phyloP scores from a whole-genome alignment of 1,284 basidiomycete species.

The Waitea zeae region DNA sequence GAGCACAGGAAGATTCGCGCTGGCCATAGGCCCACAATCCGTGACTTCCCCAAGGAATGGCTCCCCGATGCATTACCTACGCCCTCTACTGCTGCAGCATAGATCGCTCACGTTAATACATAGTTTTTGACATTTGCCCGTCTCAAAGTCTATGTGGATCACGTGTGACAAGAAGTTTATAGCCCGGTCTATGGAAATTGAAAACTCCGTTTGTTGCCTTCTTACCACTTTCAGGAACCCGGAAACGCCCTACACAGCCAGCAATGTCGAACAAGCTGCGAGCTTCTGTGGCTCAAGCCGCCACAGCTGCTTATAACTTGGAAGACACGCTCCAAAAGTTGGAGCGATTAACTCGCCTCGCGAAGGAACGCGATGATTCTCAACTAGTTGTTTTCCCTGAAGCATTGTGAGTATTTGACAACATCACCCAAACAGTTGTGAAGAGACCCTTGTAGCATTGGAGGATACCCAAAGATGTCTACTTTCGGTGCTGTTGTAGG shows the following conservation, averaged over 20 bases:
- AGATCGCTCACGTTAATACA: no score
- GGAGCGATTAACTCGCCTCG: constrained; percentile 27
- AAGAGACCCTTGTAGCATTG: no score
- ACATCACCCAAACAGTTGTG: no score
- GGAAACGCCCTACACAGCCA: no score
- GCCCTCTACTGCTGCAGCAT: not conserved
- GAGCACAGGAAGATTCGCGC: constrained; percentile 43
- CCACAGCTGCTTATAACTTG: constrained; percentile 34
- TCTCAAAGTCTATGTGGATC: no score
- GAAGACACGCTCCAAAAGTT: constrained; percentile 38
- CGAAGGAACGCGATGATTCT: constrained; percentile 29
- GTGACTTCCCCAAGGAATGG: constrained; percentile 75
- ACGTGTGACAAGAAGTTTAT: no score
- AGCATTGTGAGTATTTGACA: constrained; percentile 41
- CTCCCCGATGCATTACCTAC: constrained; percentile 22
- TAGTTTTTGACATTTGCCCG: no score
- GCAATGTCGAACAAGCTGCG: constrained; percentile 11
- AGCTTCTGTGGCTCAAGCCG: constrained; percentile 39
- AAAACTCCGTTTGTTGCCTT: no score
- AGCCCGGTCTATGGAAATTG: no score
- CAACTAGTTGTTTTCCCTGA: constrained; percentile 58
- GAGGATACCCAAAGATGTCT: constrained; percentile 49
- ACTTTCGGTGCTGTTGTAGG: constrained; percentile 44
- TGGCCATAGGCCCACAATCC: constrained; percentile 40
- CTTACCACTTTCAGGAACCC: no score